Evolutionary conservation across 116 monocot species (phyloP).

Genomic region (Zostera marina): DNA sequence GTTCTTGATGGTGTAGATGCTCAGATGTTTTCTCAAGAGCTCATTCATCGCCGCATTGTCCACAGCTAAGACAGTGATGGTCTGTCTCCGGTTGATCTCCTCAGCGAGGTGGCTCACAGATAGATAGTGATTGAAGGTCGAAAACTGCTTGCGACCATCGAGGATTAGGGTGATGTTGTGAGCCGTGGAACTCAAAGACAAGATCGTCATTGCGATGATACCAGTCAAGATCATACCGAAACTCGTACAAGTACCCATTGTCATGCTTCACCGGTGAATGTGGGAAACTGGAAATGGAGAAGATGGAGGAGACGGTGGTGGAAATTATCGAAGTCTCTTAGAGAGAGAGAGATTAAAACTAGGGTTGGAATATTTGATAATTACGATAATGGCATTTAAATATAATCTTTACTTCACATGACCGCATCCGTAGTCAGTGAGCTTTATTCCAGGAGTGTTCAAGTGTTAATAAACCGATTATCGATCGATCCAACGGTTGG

Average conservation of each 20-base stretch:
- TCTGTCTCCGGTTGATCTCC: slow-evolving; percentile 60
- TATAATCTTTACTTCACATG: background rate
- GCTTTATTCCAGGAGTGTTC: slow-evolving; percentile 1
- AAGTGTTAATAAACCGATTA: background rate
- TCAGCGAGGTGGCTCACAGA: slow-evolving; percentile 43
- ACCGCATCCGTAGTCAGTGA: background rate
- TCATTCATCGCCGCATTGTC: slow-evolving; percentile 53
- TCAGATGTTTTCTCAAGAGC: slow-evolving; percentile 41
- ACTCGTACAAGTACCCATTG: too few species aligned
- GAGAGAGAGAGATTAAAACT: background rate
- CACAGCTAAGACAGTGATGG: slow-evolving; percentile 57
- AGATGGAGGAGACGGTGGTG: too few species aligned
- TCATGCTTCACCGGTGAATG: too few species aligned
- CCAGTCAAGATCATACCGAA: too few species aligned
- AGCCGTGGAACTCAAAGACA: background rate
- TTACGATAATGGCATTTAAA: background rate
- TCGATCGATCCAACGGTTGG: background rate
- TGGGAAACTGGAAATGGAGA: too few species aligned
- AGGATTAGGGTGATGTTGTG: slow-evolving; percentile 68
- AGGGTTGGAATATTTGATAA: background rate
- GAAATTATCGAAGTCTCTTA: too few species aligned
- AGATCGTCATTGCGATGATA: too few species aligned
- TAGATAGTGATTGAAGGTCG: slow-evolving; percentile 89
- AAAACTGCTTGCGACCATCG: slow-evolving; percentile 58
- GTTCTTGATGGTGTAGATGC: slow-evolving; percentile 53